Evolutionary conservation across 106 monocot species (phyloP).

Genomic region (Allium cepa): DNA sequence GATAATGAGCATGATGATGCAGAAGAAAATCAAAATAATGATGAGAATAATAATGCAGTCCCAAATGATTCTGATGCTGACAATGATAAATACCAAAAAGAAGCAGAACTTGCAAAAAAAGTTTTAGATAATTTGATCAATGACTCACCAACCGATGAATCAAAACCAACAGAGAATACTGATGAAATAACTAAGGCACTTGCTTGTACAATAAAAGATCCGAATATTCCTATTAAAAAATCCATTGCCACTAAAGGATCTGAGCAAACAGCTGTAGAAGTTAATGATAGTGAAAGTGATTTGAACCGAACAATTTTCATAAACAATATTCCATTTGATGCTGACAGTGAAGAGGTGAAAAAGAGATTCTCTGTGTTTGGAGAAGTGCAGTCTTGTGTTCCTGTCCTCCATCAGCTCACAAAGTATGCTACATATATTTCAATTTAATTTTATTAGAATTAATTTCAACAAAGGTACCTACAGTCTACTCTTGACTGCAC

Average conservation of each 20-base stretch:
- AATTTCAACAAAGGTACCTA: too few species aligned
- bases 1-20: slow-evolving; percentile 5
- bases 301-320: slow-evolving; percentile 82
- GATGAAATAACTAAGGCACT: neutral
- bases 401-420: slow-evolving; percentile 82
- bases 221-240: slow-evolving; percentile 9
- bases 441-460: neutral
- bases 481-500: too few species aligned
- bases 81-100: slow-evolving; percentile 42
- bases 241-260: neutral
- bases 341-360: slow-evolving; percentile 69
- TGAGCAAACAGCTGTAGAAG: slow-evolving; percentile 14
- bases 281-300: slow-evolving; percentile 25
- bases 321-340: slow-evolving; percentile 92
- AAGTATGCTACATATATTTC: slow-evolving; percentile 40
- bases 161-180: slow-evolving; percentile 19
- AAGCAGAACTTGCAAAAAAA: slow-evolving; percentile 69
- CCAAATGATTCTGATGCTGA: neutral
- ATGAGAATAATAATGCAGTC: slow-evolving; percentile 10
- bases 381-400: slow-evolving; percentile 56
- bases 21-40: slow-evolving; percentile 6
- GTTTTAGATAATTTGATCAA: slow-evolving; percentile 70
- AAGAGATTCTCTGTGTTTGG: slow-evolving; percentile 84
- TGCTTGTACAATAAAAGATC: slow-evolving; percentile 16
- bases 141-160: slow-evolving; percentile 18